Evolutionary conservation across 2,329 filamentous ascomycete species (phyloP).

Genomic region (Hypocrella siamensis): DNA sequence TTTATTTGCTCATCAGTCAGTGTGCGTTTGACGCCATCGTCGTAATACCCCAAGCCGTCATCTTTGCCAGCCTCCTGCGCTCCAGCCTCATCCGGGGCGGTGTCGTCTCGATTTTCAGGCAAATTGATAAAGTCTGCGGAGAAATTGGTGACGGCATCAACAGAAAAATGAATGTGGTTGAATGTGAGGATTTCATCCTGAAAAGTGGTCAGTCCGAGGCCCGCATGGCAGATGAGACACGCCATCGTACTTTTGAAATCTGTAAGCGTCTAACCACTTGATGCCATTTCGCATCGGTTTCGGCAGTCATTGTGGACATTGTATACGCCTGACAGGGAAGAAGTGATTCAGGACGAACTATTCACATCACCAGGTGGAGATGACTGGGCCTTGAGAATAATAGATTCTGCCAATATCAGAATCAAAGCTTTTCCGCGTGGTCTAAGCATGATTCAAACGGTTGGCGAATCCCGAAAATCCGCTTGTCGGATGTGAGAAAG

Average conservation of each 20-base stretch:
- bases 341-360: too few species aligned
- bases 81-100: constrained; percentile 2
- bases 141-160: constrained; percentile 28
- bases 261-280: constrained; percentile 1
- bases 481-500: too few species aligned
- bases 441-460: too few species aligned
- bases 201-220: background rate
- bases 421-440: too few species aligned
- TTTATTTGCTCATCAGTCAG: constrained; percentile 82
- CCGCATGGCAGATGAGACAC: background rate
- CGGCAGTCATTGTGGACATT: too few species aligned
- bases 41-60: constrained; percentile 69
- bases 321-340: too few species aligned
- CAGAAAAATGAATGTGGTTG: constrained; percentile 43
- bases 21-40: constrained; percentile 74
- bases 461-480: too few species aligned
- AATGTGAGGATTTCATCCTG: constrained; percentile 46
- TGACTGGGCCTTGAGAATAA: too few species aligned
- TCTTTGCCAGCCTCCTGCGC: constrained; percentile 16
- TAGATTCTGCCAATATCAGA: too few species aligned
- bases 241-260: constrained; percentile 11
- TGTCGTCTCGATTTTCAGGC: constrained; percentile 14
- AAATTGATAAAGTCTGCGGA: constrained; percentile 25
- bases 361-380: too few species aligned
- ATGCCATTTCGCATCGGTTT: background rate